Conservation (phyloP, 83 land plant genomes). For the Larix sibirica region DNA sequence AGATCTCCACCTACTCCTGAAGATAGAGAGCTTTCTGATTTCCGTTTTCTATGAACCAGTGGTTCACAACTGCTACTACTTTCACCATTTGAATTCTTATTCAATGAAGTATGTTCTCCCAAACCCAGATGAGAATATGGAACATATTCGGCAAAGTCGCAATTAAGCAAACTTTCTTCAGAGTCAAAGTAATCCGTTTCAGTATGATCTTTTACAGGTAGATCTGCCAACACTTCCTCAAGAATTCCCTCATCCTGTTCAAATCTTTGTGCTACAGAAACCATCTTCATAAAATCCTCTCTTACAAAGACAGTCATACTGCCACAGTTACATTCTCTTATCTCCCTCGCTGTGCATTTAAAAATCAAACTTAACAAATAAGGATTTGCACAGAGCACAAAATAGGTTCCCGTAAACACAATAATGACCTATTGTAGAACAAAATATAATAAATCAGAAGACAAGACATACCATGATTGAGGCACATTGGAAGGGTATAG, state of each 20-base stretch:
- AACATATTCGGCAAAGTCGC: conserved; percentile 4
- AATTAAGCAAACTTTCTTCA: neutral
- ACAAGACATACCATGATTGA: conserved; percentile 70
- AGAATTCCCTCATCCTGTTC: conserved; percentile 52
- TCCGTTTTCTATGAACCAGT: neutral
- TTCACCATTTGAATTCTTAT: conserved; percentile 12
- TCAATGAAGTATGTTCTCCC: neutral
- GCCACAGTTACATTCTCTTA: conserved; percentile 56
- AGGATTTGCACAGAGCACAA: neutral
- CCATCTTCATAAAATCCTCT: conserved; percentile 61
- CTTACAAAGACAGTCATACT: conserved; percentile 37
- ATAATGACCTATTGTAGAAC: neutral
- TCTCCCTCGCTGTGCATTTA: conserved; percentile 36
- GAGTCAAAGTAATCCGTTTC: neutral
- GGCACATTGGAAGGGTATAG: conserved; percentile 63
- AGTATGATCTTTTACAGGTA: conserved; percentile 15
- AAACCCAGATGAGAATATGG: conserved; percentile 7
- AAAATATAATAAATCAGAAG: neutral
- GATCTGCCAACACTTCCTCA: conserved; percentile 17
- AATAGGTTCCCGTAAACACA: neutral
- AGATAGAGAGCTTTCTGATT: neutral
- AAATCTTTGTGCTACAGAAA: conserved; percentile 51
- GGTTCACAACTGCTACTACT: conserved; percentile 16
- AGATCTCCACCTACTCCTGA: conserved; percentile 1
- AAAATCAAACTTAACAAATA: conserved; percentile 4